Evolutionary conservation across 805 yeast genomes (phyloP).

Genomic region (Candida quercuum): DNA sequence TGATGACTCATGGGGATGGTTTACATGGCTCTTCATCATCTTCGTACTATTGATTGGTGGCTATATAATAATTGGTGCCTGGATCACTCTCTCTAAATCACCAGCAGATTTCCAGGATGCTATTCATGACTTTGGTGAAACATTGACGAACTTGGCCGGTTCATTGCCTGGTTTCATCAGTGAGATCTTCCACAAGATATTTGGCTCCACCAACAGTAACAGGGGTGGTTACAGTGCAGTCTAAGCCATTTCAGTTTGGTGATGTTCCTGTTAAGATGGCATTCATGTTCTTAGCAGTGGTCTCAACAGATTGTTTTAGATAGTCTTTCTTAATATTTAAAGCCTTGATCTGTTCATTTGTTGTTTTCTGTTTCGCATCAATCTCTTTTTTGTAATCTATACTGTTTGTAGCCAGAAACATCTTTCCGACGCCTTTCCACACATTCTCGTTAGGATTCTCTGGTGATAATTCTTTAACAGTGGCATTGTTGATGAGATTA

Average conservation of each 20-base stretch:
- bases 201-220: slow-evolving; percentile 49
- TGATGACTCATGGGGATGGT: slow-evolving; percentile 63
- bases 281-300: slow-evolving; percentile 60
- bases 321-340: slow-evolving; percentile 67
- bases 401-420: slow-evolving; percentile 46
- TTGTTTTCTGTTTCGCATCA: slow-evolving; percentile 43
- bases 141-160: slow-evolving; percentile 48
- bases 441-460: slow-evolving; percentile 38
- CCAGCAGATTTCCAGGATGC: slow-evolving; percentile 70
- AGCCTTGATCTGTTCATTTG: slow-evolving; percentile 54
- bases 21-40: slow-evolving; percentile 76
- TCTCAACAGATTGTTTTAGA: slow-evolving; percentile 71
- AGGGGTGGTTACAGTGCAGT: slow-evolving; percentile 96
- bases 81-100: slow-evolving; percentile 66
- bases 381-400: slow-evolving; percentile 44
- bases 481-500: slow-evolving; percentile 30
- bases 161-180: slow-evolving; percentile 60
- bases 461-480: slow-evolving; percentile 45
- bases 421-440: slow-evolving; percentile 84
- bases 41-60: slow-evolving; percentile 63
- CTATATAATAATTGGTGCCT: slow-evolving; percentile 68
- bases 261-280: slow-evolving; percentile 26
- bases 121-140: slow-evolving; percentile 66
- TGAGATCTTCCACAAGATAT: slow-evolving; percentile 63
- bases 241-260: slow-evolving; percentile 25